Conservation (phyloP, 2,329 filamentous ascomycete genomes). For the Magnaporthiopsis incrustans region DNA sequence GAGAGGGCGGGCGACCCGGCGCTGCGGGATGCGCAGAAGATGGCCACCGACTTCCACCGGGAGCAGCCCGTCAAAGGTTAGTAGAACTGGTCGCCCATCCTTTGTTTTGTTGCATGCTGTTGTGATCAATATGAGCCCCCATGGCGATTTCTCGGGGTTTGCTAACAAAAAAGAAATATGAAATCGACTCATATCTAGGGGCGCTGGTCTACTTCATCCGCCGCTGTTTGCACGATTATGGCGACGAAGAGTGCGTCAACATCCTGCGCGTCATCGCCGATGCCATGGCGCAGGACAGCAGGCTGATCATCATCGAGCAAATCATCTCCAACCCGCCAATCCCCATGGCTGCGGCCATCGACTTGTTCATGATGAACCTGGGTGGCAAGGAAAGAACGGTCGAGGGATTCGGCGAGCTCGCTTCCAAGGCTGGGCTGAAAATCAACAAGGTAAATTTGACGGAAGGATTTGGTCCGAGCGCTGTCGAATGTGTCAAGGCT, state of each 20-base stretch:
- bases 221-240: conserved; percentile 29
- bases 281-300: conserved; percentile 22
- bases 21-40: conserved; percentile 14
- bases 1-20: conserved; percentile 11
- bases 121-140: not conserved
- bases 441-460: conserved; percentile 12
- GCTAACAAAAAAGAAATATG: conserved; percentile 1
- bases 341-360: conserved; percentile 10
- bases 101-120: not conserved
- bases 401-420: conserved; percentile 11
- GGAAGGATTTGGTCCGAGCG: conserved; percentile 12
- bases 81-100: not conserved
- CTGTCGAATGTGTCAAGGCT: conserved; percentile 16
- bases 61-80: conserved; percentile 24
- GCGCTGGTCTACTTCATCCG: conserved; percentile 28
- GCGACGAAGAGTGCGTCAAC: conserved; percentile 21
- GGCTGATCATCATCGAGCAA: conserved; percentile 18
- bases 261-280: conserved; percentile 22
- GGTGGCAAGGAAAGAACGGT: conserved; percentile 19
- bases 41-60: conserved; percentile 23
- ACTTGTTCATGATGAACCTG: conserved; percentile 17
- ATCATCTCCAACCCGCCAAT: conserved; percentile 14
- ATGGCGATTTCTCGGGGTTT: not conserved
- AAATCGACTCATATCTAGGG: conserved; percentile 14
- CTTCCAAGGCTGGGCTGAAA: conserved; percentile 12